Conservation (phyloP, 1,284 basidiomycete genomes). For the Ustilago xerochloae region DNA sequence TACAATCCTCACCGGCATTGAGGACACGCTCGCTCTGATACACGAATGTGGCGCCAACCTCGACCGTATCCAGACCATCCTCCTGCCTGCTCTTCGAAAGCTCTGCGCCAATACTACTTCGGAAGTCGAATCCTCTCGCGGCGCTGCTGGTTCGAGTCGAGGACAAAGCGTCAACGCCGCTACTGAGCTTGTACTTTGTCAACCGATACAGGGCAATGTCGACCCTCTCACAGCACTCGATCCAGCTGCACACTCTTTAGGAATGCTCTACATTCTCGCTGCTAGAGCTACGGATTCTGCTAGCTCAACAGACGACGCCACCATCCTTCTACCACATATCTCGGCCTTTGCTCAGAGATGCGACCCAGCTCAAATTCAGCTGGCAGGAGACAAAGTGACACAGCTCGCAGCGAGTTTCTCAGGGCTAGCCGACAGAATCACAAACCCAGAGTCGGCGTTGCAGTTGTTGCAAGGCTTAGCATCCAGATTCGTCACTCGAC, state of each 20-base stretch:
- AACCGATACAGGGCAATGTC: conserved; percentile 26
- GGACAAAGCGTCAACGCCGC: background rate
- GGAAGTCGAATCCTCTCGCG: conserved; percentile 16
- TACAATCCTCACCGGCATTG: conserved; percentile 35
- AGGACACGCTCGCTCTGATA: conserved; percentile 49
- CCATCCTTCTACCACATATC: conserved; percentile 27
- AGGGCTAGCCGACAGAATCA: conserved; percentile 13
- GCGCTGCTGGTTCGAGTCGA: conserved; percentile 14
- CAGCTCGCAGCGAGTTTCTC: conserved; percentile 25
- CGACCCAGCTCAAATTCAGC: conserved; percentile 16
- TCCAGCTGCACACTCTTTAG: conserved; percentile 38
- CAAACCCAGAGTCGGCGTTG: conserved; percentile 28
- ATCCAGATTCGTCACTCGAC: conserved; percentile 18
- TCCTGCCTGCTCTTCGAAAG: conserved; percentile 42
- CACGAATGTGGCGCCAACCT: conserved; percentile 31
- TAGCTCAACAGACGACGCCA: conserved; percentile 8
- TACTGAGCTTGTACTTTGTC: conserved; percentile 21
- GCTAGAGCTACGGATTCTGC: conserved; percentile 16
- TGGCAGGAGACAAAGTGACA: conserved; percentile 33
- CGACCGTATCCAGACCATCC: conserved; percentile 18
- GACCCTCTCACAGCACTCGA: conserved; percentile 44
- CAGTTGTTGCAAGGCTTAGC: conserved; percentile 27
- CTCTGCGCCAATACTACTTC: conserved; percentile 11
- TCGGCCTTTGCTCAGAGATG: conserved; percentile 26
- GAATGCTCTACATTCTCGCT: conserved; percentile 51